Base-by-base conservation (phyloP, 768 basidiomycete genomes). In the Tulasnella sp. region DNA sequence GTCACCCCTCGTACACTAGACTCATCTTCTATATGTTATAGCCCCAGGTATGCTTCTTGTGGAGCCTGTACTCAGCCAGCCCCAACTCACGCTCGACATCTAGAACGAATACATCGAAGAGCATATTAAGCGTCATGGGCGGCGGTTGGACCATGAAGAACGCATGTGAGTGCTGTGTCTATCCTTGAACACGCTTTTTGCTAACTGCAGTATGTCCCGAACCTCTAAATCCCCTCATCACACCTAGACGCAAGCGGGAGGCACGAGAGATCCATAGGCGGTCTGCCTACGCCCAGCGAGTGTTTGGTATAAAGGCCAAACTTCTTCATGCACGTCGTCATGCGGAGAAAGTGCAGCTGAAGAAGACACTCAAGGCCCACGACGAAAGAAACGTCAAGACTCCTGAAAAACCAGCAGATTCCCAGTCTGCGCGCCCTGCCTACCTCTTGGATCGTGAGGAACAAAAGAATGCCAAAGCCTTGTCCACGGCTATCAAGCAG, bases 21-120 rank as follows among this genome's bases (percentile, higher is more conserved):
- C n/a, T n/a, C n/a, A n/a, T n/a, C n/a, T n/a, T n/a, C n/a, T n/a
- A n/a, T n/a, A n/a, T n/a, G n/a, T n/a, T n/a, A n/a, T n/a, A n/a
- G n/a, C n/a, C n/a, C n/a, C n/a, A n/a, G n/a, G n/a, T n/a, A n/a
- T n/a, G n/a, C n/a, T n/a, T n/a, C n/a, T n/a, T n/a, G n/a, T n/a
- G n/a, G n/a, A n/a, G n/a, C n/a, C n/a, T n/a, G n/a, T n/a, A n/a
- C n/a, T n/a, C n/a, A n/a, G n/a, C n/a, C n/a, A n/a, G n/a, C n/a
- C n/a, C n/a, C n/a, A n/a, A n/a, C n/a, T n/a, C n/a, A n/a, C n/a
- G n/a, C n/a, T n/a, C n/a, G n/a, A n/a, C n/a, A 34, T 57, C 36
- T 59, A 99, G 89, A 98, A 98, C 77, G 93, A 97, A 69, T 97
- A 98, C 70, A 98, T 99, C 71, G 94, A 98, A 70, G 94, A 99